Conservation (phyloP, 495 filamentous ascomycete species). For the Penicillium riverlandense region DNA sequence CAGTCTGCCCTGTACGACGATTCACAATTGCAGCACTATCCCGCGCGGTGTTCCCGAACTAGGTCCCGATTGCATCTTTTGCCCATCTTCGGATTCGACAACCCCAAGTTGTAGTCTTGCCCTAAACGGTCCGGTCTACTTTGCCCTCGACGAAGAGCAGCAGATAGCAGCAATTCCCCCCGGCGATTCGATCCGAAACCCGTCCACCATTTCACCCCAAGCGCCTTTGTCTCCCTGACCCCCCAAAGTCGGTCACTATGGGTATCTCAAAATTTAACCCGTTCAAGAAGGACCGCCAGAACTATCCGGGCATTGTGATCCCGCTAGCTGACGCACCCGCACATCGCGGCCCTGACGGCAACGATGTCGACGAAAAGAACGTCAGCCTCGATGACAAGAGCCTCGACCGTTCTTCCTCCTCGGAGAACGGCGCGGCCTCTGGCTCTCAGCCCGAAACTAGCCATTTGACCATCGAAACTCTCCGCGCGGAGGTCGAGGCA, state of each 20-base stretch:
- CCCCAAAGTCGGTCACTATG: constrained; percentile 16
- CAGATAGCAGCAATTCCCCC: constrained; percentile 7
- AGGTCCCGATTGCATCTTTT: background rate
- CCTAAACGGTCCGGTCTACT: background rate
- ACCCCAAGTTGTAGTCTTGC: background rate
- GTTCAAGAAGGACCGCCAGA: constrained; percentile 41
- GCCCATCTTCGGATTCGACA: background rate
- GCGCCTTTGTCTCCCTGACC: background rate
- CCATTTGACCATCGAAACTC: constrained; percentile 33
- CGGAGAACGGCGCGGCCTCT: constrained; percentile 19
- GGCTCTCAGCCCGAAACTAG: constrained; percentile 14
- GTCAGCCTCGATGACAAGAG: constrained; percentile 14
- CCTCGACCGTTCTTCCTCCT: constrained; percentile 15
- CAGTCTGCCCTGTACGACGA: background rate
- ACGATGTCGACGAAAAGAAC: constrained; percentile 17
- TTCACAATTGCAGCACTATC: constrained; percentile 3
- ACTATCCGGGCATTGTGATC: constrained; percentile 46
- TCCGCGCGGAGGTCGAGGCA: constrained; percentile 39
- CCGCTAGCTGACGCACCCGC: constrained; percentile 39
- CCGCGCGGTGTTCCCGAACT: background rate
- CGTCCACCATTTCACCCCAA: background rate
- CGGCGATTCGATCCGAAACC: background rate
- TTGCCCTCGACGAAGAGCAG: background rate
- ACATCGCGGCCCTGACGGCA: constrained; percentile 16
- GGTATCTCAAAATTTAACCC: constrained; percentile 35